A percentile compares a stretch with the other conserved stretches of the same genome.
These are phyloP conservation scores for Leccinum sublutescens DNA, from an alignment of 768 basidiomycete genomes.

Conservation along the genomic window DNA sequence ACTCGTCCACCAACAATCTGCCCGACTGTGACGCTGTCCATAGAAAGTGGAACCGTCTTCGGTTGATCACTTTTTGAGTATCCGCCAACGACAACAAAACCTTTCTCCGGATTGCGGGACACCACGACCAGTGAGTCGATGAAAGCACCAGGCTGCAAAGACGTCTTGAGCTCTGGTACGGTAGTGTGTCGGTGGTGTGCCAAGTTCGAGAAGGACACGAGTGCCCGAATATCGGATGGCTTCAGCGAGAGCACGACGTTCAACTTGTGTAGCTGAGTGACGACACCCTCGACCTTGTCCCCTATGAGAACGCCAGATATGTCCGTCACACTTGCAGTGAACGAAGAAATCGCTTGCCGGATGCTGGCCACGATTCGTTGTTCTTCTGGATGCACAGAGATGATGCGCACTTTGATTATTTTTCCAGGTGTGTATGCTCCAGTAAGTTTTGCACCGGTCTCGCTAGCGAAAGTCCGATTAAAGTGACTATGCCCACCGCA, in stretches of 20 bases:
- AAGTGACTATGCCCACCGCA: not conserved
- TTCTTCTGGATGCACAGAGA: conserved; percentile 55
- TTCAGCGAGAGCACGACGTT: conserved; percentile 75
- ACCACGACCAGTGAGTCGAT: conserved; percentile 84
- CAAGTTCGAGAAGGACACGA: conserved; percentile 85
- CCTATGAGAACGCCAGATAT: conserved; percentile 79
- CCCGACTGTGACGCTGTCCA: conserved; percentile 68
- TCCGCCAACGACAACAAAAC: conserved; percentile 81
- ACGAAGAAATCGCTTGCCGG: conserved; percentile 66
- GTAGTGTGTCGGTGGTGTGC: conserved; percentile 75
- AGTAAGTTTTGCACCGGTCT: conserved; percentile 55
- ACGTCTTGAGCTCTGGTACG: conserved; percentile 59
- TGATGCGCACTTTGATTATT: conserved; percentile 80
- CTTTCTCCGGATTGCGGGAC: conserved; percentile 81
- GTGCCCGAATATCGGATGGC: conserved; percentile 67
- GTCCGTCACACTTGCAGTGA: conserved; percentile 49
- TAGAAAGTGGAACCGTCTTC: conserved; percentile 51
- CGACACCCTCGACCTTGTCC: conserved; percentile 61
- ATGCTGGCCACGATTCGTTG: conserved; percentile 80
- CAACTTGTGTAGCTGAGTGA: conserved; percentile 84
- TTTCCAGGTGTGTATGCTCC: conserved; percentile 77
- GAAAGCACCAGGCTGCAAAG: conserved; percentile 65
- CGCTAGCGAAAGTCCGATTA: conserved; percentile 44
- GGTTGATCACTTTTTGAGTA: conserved; percentile 57
- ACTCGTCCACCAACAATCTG: conserved; percentile 82